Evolutionary conservation across 768 basidiomycete species (phyloP).

Genomic region (Rickenella mellea): DNA sequence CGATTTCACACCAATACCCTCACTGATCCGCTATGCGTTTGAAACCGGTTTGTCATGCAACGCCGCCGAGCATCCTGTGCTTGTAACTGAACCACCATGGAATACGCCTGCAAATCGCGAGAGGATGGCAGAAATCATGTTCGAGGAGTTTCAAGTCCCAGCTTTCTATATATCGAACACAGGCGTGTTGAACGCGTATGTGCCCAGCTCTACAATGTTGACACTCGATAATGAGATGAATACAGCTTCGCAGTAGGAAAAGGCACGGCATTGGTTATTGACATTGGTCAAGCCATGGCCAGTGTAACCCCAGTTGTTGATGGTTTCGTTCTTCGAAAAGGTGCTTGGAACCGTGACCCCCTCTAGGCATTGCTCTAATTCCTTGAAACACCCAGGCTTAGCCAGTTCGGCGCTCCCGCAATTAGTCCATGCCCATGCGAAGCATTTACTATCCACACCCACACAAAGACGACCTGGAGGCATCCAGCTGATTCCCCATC

Average conservation of each 20-base stretch:
- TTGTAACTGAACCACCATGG: slow-evolving; percentile 95
- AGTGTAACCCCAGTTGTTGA: slow-evolving; percentile 95
- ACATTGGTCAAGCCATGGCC: slow-evolving; percentile 81
- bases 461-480: slow-evolving; percentile 38
- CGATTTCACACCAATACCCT: slow-evolving; percentile 68
- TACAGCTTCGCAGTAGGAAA: slow-evolving; percentile 90
- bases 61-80: slow-evolving; percentile 79
- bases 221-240: neutral
- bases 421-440: slow-evolving; percentile 74
- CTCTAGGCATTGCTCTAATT: neutral
- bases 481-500: slow-evolving; percentile 74
- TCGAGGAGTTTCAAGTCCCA: slow-evolving; percentile 90
- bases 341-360: slow-evolving; percentile 23
- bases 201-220: slow-evolving; percentile 3
- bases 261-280: slow-evolving; percentile 93
- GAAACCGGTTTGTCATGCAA: slow-evolving; percentile 68
- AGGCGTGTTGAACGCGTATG: slow-evolving; percentile 87
- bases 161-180: slow-evolving; percentile 97
- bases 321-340: slow-evolving; percentile 95
- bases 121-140: slow-evolving; percentile 94
- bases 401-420: slow-evolving; percentile 64
- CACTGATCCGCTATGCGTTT: slow-evolving; percentile 67
- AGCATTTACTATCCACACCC: slow-evolving; percentile 48
- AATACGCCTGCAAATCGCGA: slow-evolving; percentile 89
- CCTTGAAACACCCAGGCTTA: slow-evolving; percentile 63